Evolutionary conservation across 23 red algal genomes (phyloP), one percentile per base, ranked within the genome.

Genomic region (Gracilaria caudata): DNA sequence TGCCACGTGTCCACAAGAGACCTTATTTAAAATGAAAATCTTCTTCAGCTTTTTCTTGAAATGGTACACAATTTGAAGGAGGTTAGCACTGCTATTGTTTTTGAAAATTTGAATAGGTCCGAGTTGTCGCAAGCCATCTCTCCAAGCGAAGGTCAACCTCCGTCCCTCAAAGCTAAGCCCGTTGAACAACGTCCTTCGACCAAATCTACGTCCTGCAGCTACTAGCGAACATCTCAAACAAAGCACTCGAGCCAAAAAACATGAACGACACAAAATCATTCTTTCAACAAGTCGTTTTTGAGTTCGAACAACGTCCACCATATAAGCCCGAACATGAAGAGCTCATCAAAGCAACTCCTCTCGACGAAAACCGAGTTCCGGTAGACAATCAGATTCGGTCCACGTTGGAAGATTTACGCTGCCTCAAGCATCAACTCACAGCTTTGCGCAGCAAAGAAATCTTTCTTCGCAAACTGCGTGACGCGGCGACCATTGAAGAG

Each of bases 371-470:
- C 38, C 39, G 21, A 14, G n/a, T 47, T 5, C 70, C 70, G 39
- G 70, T 75, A 2, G 70, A 75, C 43, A 45, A 26, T 26, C 70
- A 47, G 20, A 75, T 75, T 36, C 70, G 47, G 23, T 16, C 70
- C 1, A 40, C 37, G 39, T 20, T 75, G 37, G 70, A 75, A 21
- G 70, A 75, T 8, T 29, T 75, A 29, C 70, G 70, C n/a, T 49
- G 43, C 32, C 70, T 75, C 70, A 75, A 75, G 40, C 25, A 75
- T 29, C 39, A 75, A 21, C 70, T 45, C 70, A 47, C 37, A 24
- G 70, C 70, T 2, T 24, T 75, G 4, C 19, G 38, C 37, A 36
- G 39, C 37, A 45, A 47, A 11, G 5, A 49, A 25, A 47, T 47
- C 70, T 75, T 75, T 26, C 70, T 75, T 1, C 70, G 43, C 21